Evolutionary conservation across 2,329 filamentous ascomycete species (phyloP).

Genomic region (Claviceps lovelessii): DNA sequence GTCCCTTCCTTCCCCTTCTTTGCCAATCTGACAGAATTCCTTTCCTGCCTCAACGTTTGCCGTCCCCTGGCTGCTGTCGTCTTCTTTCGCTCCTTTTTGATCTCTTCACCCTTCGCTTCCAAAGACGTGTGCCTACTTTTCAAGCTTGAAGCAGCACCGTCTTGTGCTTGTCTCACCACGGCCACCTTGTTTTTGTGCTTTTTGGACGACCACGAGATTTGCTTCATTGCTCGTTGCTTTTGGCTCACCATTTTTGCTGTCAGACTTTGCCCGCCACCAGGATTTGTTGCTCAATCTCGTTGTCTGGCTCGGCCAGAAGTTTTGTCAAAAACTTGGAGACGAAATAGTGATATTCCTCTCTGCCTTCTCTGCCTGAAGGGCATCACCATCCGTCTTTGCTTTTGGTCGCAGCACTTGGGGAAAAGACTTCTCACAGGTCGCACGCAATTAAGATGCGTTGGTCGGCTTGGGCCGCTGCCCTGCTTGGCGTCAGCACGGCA

Average conservation of each 20-base stretch:
- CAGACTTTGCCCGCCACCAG: background rate
- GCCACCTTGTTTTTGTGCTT: background rate
- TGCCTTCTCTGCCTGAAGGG: too few species aligned
- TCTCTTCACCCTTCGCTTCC: background rate
- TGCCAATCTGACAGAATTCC: background rate
- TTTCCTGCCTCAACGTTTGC: background rate
- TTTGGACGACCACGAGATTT: constrained; percentile 1
- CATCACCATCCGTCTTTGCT: too few species aligned
- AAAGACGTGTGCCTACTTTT: background rate
- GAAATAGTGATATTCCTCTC: too few species aligned
- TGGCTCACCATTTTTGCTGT: background rate
- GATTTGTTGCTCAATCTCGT: background rate
- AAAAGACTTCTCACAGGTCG: background rate
- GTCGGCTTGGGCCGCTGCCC: constrained; percentile 18
- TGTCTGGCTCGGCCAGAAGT: background rate
- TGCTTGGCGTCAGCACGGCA: constrained; percentile 20
- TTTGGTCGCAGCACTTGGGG: background rate
- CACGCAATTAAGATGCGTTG: constrained; percentile 22
- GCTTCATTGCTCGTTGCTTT: background rate
- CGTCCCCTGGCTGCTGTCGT: background rate
- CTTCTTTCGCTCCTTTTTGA: background rate
- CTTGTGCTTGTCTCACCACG: background rate
- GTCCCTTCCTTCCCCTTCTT: background rate
- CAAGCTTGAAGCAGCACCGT: background rate
- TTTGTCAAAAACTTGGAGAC: background rate